These are phyloP conservation scores for Didymella glomerata DNA, from an alignment of 2,329 filamentous ascomycete species.

Conservation along the genomic window DNA sequence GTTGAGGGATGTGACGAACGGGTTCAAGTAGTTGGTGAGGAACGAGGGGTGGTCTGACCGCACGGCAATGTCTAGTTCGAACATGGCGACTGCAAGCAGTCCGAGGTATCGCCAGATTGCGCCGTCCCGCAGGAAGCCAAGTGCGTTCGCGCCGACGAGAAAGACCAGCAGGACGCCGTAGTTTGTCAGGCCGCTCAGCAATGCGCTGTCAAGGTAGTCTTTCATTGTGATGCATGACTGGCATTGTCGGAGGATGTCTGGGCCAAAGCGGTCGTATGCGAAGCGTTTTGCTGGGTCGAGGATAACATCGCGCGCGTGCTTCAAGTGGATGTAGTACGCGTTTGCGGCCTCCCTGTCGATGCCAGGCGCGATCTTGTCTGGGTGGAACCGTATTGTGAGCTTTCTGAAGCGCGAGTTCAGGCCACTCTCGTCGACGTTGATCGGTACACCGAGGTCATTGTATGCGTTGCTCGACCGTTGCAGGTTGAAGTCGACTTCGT, in stretches of 20 bases:
- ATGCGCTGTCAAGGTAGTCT: constrained; percentile 76
- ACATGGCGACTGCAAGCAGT: constrained; percentile 62
- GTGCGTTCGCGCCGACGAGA: constrained; percentile 45
- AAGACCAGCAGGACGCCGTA: constrained; percentile 42
- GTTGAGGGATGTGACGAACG: constrained; percentile 53
- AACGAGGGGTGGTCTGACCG: constrained; percentile 57
- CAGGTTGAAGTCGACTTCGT: constrained; percentile 86
- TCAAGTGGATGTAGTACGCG: constrained; percentile 79
- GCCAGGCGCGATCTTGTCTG: constrained; percentile 73
- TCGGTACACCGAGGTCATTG: constrained; percentile 73
- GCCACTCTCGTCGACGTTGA: constrained; percentile 73
- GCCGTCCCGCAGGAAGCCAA: constrained; percentile 47
- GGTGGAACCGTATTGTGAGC: constrained; percentile 71
- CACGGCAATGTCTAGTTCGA: constrained; percentile 67
- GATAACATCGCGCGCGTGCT: constrained; percentile 85
- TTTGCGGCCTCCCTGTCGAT: constrained; percentile 44
- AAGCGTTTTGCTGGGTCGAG: constrained; percentile 80
- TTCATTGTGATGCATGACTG: constrained; percentile 70
- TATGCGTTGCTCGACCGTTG: constrained; percentile 79
- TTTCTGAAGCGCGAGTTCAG: constrained; percentile 87
- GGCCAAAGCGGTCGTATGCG: constrained; percentile 84
- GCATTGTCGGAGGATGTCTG: constrained; percentile 64
- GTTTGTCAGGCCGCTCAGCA: constrained; percentile 48
- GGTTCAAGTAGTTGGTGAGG: constrained; percentile 59
- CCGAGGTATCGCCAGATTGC: constrained; percentile 60